Conservation (phyloP, 2,329 filamentous ascomycete species). For the Pyricularia grisea region DNA sequence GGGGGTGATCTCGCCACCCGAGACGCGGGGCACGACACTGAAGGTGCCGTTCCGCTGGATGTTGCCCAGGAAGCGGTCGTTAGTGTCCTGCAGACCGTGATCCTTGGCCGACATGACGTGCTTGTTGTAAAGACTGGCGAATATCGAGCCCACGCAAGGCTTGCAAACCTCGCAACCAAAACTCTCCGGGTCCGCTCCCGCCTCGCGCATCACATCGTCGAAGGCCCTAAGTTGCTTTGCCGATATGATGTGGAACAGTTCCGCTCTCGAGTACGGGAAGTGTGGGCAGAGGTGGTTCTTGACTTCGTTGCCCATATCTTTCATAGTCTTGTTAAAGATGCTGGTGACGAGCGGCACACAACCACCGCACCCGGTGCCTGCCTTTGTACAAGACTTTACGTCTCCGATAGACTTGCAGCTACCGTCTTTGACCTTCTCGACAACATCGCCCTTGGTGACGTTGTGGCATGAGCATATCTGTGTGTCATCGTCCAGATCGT, state of each 20-base stretch:
- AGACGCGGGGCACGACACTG: constrained; percentile 74
- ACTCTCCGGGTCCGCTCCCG: constrained; percentile 47
- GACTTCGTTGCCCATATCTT: constrained; percentile 75
- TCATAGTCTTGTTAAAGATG: constrained; percentile 87
- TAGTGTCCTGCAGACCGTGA: constrained; percentile 79
- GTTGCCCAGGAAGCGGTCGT: constrained; percentile 80
- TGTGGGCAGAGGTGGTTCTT: constrained; percentile 81
- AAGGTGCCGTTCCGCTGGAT: constrained; percentile 90
- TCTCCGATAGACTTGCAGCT: constrained; percentile 74
- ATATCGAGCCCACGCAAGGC: constrained; percentile 70
- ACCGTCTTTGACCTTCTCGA: constrained; percentile 63
- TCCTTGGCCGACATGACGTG: constrained; percentile 65
- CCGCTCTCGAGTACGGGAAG: constrained; percentile 73
- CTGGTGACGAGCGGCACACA: constrained; percentile 82
- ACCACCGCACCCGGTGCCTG: constrained; percentile 81
- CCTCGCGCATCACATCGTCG: constrained; percentile 66
- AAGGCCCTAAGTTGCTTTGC: constrained; percentile 70
- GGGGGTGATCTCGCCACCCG: constrained; percentile 79
- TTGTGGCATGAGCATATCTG: constrained; percentile 94
- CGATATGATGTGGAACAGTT: constrained; percentile 83
- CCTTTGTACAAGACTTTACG: constrained; percentile 84
- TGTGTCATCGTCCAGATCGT: constrained; percentile 74
- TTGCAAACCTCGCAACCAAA: constrained; percentile 83
- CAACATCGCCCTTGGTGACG: constrained; percentile 75
- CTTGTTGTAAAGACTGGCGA: constrained; percentile 73